phyloP scores from a whole-genome alignment of 1,284 basidiomycete genomes.

The Ceratobasidium sp. region DNA sequence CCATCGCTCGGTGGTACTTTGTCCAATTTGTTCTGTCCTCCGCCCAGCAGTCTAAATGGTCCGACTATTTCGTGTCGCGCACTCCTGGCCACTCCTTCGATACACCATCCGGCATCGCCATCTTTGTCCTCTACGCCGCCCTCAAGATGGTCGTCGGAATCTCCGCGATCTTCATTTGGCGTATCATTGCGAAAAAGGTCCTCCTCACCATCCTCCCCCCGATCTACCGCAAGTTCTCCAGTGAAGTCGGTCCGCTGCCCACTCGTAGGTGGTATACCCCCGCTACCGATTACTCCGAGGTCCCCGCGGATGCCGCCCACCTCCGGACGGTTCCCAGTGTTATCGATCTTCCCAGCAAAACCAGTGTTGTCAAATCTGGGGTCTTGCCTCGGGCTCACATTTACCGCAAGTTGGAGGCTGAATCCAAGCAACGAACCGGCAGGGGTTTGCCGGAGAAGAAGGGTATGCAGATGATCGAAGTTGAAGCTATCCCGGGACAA shows the following conservation, averaged over 20 bases:
- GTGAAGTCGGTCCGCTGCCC: conserved; percentile 60
- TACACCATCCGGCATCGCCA: not conserved
- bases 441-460: conserved; percentile 23
- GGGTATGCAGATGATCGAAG: conserved; percentile 35
- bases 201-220: conserved; percentile 80
- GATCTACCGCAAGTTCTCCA: conserved; percentile 75
- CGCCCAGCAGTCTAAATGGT: not conserved
- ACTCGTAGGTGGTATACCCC: conserved; percentile 84
- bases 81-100: conserved; percentile 17
- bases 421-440: conserved; percentile 23
- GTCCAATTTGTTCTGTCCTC: conserved; percentile 36
- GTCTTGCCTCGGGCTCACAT: conserved; percentile 37
- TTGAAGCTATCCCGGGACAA: conserved; percentile 40
- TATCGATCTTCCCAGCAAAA: conserved; percentile 68
- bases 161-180: conserved; percentile 76
- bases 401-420: conserved; percentile 25
- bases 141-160: conserved; percentile 68
- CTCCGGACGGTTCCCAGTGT: conserved; percentile 83
- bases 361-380: conserved; percentile 33
- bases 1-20: conserved; percentile 69
- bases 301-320: conserved; percentile 61
- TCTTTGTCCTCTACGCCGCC: conserved; percentile 49
- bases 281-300: conserved; percentile 80
- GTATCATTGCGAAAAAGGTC: conserved; percentile 78
- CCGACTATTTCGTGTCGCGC: conserved; percentile 25